Conservation (phyloP, 345 rosid species). For the Moringa oleifera region DNA sequence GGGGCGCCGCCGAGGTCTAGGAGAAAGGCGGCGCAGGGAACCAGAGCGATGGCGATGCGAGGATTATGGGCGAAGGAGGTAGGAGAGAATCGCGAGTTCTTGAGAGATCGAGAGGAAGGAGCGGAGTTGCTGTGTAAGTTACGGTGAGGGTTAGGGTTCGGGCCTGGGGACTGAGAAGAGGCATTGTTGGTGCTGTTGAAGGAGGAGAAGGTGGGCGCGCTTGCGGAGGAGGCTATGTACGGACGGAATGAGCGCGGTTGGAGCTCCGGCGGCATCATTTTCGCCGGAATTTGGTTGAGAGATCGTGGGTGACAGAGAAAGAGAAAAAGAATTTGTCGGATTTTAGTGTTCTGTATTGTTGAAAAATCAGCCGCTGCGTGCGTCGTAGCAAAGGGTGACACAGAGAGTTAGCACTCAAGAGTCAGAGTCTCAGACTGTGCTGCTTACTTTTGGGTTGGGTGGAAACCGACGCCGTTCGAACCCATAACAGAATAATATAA, state of each 20-base stretch:
- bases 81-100: constrained; percentile 66
- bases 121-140: constrained; percentile 26
- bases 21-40: constrained; percentile 80
- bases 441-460: too few species aligned
- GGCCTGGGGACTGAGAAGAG: constrained; percentile 35
- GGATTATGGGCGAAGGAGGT: constrained; percentile 75
- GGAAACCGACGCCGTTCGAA: too few species aligned
- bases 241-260: constrained; percentile 86
- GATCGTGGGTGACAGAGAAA: too few species aligned
- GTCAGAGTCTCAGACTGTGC: too few species aligned
- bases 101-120: constrained; percentile 33
- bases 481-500: too few species aligned
- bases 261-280: constrained; percentile 91
- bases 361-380: too few species aligned
- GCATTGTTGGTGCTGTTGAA: constrained; percentile 16
- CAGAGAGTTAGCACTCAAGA: too few species aligned
- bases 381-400: too few species aligned
- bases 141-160: constrained; percentile 39
- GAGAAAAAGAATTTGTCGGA: too few species aligned
- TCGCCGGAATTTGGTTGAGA: constrained; percentile 31
- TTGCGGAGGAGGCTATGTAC: constrained; percentile 45
- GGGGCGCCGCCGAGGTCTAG: constrained; percentile 97
- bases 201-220: constrained; percentile 41
- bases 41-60: constrained; percentile 71
- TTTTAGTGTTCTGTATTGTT: too few species aligned